phyloP scores from a whole-genome alignment of 768 basidiomycete species.

The Cystofilobasidium ferigula region DNA sequence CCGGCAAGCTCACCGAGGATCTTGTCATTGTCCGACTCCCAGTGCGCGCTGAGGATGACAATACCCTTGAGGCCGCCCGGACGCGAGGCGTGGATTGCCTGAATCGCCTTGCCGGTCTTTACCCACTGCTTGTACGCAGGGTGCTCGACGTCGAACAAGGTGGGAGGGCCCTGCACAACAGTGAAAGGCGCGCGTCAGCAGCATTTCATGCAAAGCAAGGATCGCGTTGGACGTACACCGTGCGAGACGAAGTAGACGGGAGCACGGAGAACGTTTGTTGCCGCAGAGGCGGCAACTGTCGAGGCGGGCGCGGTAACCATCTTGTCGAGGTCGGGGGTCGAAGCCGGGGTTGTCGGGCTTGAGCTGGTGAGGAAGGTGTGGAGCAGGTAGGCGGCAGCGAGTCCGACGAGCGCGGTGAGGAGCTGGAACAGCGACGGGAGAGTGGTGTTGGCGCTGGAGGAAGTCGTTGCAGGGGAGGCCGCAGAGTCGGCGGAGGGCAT shows the following conservation, averaged over 20 bases:
- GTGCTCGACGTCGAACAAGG: slow-evolving; percentile 13
- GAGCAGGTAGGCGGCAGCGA: background rate
- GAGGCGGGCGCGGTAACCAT: background rate
- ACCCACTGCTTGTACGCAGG: slow-evolving; percentile 12
- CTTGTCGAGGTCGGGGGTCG: background rate
- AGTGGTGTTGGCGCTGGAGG: too few relatives aligned
- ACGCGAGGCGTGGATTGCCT: background rate
- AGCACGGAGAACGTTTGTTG: background rate
- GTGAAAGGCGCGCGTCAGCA: too few relatives aligned
- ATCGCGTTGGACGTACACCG: slow-evolving; percentile 6
- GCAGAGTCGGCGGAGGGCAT: too few relatives aligned
- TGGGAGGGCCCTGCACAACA: slow-evolving; percentile 16
- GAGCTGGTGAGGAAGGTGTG: background rate
- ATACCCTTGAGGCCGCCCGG: slow-evolving; percentile 5
- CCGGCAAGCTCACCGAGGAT: background rate
- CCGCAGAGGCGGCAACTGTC: background rate
- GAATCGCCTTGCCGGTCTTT: slow-evolving; percentile 7
- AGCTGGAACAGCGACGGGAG: too few relatives aligned
- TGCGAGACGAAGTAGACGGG: slow-evolving; percentile 19
- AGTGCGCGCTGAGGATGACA: slow-evolving; percentile 15
- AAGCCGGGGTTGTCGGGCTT: background rate
- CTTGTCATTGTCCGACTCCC: slow-evolving; percentile 14
- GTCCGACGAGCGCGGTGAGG: too few relatives aligned
- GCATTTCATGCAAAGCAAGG: background rate
- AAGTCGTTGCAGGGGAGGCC: too few relatives aligned